Percentiles rank a stretch among this genome's conserved stretches.
These are phyloP conservation scores for Fraxinus greggii DNA, from an alignment of 305 asterid genomes.

Conservation along the genomic window DNA sequence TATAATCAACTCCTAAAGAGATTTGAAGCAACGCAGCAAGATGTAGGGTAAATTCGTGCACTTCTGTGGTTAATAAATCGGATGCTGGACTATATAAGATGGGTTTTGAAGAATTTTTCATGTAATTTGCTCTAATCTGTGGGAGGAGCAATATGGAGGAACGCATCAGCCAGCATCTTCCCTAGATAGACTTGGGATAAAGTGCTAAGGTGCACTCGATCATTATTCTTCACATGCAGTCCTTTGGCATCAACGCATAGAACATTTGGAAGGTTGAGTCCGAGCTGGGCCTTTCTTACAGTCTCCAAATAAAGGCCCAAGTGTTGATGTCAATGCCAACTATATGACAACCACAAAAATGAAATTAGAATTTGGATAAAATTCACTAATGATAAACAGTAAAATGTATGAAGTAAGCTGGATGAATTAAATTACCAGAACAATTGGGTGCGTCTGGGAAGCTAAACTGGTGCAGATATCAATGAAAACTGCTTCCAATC, in stretches of 20 bases:
- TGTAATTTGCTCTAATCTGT: conserved; percentile 8
- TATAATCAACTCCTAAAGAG: too few relatives aligned
- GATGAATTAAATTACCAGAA: conserved; percentile 27
- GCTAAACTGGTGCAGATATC: conserved; percentile 38
- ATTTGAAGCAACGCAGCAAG: too few relatives aligned
- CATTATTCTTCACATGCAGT: conserved; percentile 27
- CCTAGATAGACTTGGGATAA: conserved; percentile 50
- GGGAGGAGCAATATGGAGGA: conserved; percentile 2
- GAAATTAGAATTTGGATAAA: not conserved
- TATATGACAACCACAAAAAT: not conserved
- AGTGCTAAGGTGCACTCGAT: conserved; percentile 44
- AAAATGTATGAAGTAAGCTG: not conserved
- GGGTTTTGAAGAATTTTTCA: too few relatives aligned
- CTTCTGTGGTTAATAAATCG: too few relatives aligned
- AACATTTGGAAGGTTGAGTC: conserved; percentile 29
- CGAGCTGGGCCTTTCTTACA: conserved; percentile 49
- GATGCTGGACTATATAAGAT: too few relatives aligned
- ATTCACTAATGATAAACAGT: not conserved
- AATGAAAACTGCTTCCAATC: conserved; percentile 32
- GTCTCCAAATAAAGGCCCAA: not conserved
- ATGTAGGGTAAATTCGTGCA: too few relatives aligned
- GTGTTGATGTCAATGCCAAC: conserved; percentile 38
- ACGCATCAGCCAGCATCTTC: conserved; percentile 47
- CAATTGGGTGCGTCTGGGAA: conserved; percentile 29
- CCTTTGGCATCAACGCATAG: conserved; percentile 55